These are phyloP conservation scores for Leccinum rimulosum DNA, from an alignment of 768 basidiomycete genomes.

Conservation along the genomic window DNA sequence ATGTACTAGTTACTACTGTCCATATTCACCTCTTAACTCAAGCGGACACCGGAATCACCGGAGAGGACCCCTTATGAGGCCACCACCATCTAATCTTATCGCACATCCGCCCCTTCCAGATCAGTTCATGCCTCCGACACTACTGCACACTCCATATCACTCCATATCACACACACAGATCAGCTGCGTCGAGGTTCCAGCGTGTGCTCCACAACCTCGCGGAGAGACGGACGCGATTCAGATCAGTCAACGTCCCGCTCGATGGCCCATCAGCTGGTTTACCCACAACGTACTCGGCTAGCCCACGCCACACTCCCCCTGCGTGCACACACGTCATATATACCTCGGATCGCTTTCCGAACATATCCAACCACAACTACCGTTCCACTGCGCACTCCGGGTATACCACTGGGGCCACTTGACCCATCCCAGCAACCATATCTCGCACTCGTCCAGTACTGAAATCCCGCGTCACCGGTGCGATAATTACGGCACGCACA, in stretches of 20 bases:
- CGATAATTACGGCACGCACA: conserved; percentile 52
- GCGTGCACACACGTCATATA: conserved; percentile 18
- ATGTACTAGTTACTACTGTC: background rate
- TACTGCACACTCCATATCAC: conserved; percentile 6
- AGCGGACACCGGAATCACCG: background rate
- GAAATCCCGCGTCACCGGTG: conserved; percentile 44
- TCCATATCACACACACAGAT: conserved; percentile 21
- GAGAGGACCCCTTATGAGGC: conserved; percentile 2
- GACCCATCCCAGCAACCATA: conserved; percentile 22
- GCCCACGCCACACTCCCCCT: conserved; percentile 19
- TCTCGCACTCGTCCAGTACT: conserved; percentile 30
- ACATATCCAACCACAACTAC: background rate
- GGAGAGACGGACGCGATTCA: conserved; percentile 13
- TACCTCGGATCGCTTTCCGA: conserved; percentile 22
- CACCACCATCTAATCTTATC: conserved; percentile 33
- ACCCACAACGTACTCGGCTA: conserved; percentile 31
- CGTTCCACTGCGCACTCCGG: conserved; percentile 16
- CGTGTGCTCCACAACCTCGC: conserved; percentile 30
- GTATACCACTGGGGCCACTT: conserved; percentile 19
- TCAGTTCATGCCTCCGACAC: conserved; percentile 14
- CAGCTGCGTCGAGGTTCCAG: conserved; percentile 27
- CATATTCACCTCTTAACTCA: background rate
- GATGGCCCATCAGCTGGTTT: conserved; percentile 7
- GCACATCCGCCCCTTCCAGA: conserved; percentile 12
- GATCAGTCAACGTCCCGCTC: conserved; percentile 14